Evolutionary conservation across 1,284 basidiomycete species (phyloP).

Genomic region (Malassezia obtusa): DNA sequence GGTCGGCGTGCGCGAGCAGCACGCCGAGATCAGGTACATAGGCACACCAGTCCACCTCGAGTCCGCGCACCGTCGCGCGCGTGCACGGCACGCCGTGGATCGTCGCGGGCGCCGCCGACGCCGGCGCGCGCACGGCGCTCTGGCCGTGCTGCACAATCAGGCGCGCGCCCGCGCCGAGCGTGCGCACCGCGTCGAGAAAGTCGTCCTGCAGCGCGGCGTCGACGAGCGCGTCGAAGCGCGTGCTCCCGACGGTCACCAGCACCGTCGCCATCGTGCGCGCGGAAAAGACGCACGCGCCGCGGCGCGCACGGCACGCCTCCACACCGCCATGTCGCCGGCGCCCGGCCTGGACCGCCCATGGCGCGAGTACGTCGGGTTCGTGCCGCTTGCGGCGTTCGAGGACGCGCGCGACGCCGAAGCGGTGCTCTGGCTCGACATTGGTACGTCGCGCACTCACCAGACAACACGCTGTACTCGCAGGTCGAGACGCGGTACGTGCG

Average conservation of each 20-base stretch:
- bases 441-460: constrained; percentile 40
- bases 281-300: not conserved
- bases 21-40: constrained; percentile 23
- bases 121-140: not conserved
- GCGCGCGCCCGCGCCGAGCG: not conserved
- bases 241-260: constrained; percentile 37
- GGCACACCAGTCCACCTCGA: constrained; percentile 23
- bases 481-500: constrained; percentile 16
- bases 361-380: constrained; percentile 20
- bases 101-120: constrained; percentile 1
- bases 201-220: constrained; percentile 18
- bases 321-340: not conserved
- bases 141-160: constrained; percentile 9
- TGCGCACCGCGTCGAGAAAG: not conserved
- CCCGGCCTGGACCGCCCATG: constrained; percentile 5
- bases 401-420: constrained; percentile 19
- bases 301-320: no score
- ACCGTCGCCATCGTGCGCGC: constrained; percentile 3
- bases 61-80: constrained; percentile 4
- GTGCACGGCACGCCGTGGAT: constrained; percentile 19
- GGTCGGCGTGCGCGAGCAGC: constrained; percentile 57
- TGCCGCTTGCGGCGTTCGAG: constrained; percentile 12
- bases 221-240: constrained; percentile 33
- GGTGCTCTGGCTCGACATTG: constrained; percentile 69
- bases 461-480: constrained; percentile 65